Evolutionary conservation across 2,329 filamentous ascomycete species (phyloP).

Genomic region (Dactylonectria macrodidyma): DNA sequence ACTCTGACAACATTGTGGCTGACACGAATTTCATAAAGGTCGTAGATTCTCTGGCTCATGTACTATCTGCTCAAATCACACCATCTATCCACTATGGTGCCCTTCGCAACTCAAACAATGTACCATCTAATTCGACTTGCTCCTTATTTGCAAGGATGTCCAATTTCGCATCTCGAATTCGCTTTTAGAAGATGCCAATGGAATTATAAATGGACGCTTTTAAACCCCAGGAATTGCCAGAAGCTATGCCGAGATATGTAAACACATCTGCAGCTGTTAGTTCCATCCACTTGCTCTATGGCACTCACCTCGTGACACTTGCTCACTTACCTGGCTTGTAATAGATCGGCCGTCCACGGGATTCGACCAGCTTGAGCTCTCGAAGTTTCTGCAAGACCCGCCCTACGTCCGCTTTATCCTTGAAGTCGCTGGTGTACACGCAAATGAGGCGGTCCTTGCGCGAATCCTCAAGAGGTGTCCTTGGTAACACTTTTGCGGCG

Average conservation of each 20-base stretch:
- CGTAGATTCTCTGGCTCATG: too few species aligned
- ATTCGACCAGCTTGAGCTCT: conserved; percentile 72
- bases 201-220: conserved; percentile 72
- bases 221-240: conserved; percentile 74
- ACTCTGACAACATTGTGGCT: too few species aligned
- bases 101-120: too few species aligned
- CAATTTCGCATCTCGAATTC: background rate
- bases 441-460: conserved; percentile 74
- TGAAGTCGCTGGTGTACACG: conserved; percentile 84
- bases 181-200: conserved; percentile 53
- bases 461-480: conserved; percentile 57
- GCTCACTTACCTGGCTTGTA: conserved; percentile 79
- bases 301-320: conserved; percentile 2
- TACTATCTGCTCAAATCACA: background rate
- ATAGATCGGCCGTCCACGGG: conserved; percentile 70
- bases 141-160: too few species aligned
- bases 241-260: conserved; percentile 75
- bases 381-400: conserved; percentile 76
- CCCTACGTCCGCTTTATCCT: conserved; percentile 76
- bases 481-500: conserved; percentile 79
- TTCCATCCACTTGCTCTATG: conserved; percentile 3
- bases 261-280: conserved; percentile 69
- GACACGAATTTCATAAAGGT: too few species aligned
- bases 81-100: background rate
- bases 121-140: background rate